phyloP scores from a whole-genome alignment of 352 stramenopile genomes.

The Globisporangium ultimum region DNA sequence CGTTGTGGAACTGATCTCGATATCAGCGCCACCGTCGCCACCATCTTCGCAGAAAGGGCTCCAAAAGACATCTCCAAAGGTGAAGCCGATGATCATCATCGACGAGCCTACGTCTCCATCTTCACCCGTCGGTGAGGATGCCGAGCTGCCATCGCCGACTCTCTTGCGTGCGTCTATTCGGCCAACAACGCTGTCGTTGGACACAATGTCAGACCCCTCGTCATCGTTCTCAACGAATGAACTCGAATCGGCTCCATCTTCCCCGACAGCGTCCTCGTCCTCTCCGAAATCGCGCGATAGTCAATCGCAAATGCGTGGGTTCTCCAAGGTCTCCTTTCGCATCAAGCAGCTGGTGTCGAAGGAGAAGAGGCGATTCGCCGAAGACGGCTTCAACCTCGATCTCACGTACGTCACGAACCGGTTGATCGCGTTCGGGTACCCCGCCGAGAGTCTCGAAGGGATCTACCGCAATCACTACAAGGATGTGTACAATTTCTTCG shows the following conservation, averaged over 20 bases:
- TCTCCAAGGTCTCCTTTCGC: constrained; percentile 46
- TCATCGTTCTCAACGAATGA: constrained; percentile 4
- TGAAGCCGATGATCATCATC: constrained; percentile 18
- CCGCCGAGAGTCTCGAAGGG: constrained; percentile 81
- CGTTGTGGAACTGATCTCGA: neutral
- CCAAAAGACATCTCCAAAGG: constrained; percentile 14
- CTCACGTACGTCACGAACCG: constrained; percentile 88
- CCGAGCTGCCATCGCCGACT: neutral
- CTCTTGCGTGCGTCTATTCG: neutral
- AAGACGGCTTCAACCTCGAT: constrained; percentile 91
- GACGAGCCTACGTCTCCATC: constrained; percentile 1
- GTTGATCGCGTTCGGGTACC: constrained; percentile 89
- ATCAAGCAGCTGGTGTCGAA: constrained; percentile 88
- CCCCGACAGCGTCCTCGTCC: neutral
- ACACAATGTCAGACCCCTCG: neutral
- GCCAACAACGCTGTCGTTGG: neutral
- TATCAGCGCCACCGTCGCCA: neutral
- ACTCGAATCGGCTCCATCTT: neutral
- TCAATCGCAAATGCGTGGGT: constrained; percentile 33
- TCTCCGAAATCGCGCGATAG: constrained; percentile 14
- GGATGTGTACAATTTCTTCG: constrained; percentile 90
- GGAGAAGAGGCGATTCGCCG: constrained; percentile 85
- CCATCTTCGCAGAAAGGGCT: constrained; percentile 7
- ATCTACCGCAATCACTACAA: constrained; percentile 90
- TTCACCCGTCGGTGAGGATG: neutral